phyloP scores from a whole-genome alignment of 495 filamentous ascomycete species.

The Aspergillus steynii region DNA sequence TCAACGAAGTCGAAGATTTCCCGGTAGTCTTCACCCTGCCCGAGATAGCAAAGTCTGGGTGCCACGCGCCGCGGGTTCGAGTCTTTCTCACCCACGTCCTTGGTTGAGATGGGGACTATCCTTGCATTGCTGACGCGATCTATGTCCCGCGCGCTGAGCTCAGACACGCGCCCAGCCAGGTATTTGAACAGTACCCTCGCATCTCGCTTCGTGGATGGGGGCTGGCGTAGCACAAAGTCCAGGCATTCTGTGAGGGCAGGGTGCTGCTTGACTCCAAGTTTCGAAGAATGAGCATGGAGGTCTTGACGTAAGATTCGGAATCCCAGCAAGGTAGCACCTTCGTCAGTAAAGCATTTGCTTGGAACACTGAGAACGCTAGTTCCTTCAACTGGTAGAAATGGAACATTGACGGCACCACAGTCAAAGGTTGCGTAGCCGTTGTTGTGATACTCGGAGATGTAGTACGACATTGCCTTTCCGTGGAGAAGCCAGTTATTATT shows the following conservation, averaged over 20 bases:
- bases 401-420: slow-evolving; percentile 51
- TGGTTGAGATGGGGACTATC: slow-evolving; percentile 68
- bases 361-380: slow-evolving; percentile 65
- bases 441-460: slow-evolving; percentile 70
- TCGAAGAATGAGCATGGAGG: slow-evolving; percentile 71
- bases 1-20: slow-evolving; percentile 97
- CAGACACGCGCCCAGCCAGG: slow-evolving; percentile 70
- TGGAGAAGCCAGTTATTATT: slow-evolving; percentile 57
- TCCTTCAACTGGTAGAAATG: slow-evolving; percentile 74
- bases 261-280: slow-evolving; percentile 79
- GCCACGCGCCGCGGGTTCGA: slow-evolving; percentile 48
- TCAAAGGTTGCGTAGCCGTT: slow-evolving; percentile 71
- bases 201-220: slow-evolving; percentile 62
- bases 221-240: slow-evolving; percentile 63
- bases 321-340: slow-evolving; percentile 70
- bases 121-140: slow-evolving; percentile 58
- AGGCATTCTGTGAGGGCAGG: slow-evolving; percentile 76
- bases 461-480: slow-evolving; percentile 75
- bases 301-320: slow-evolving; percentile 74
- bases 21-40: slow-evolving; percentile 70
- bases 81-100: slow-evolving; percentile 33
- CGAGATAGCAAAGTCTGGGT: slow-evolving; percentile 75
- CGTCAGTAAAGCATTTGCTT: slow-evolving; percentile 78
- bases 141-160: slow-evolving; percentile 63
- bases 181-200: slow-evolving; percentile 78